A percentile compares a stretch with the other conserved stretches of the same genome.
These are phyloP conservation scores for Rhodotorula kratochvilovae DNA, from an alignment of 768 basidiomycete species.

Conservation along the genomic window DNA sequence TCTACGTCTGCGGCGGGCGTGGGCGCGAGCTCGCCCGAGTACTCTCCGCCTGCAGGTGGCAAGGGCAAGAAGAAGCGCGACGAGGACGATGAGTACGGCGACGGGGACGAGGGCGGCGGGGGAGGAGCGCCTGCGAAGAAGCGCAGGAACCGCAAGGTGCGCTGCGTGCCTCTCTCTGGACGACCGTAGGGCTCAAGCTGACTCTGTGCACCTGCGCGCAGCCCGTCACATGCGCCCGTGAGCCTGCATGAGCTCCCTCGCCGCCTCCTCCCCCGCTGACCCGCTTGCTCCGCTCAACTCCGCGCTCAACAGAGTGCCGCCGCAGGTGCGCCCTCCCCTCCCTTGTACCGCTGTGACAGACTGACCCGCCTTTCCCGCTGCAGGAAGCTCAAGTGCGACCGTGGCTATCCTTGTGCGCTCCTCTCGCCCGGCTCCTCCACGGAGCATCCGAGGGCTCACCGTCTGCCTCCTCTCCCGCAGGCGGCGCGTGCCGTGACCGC, in stretches of 20 bases:
- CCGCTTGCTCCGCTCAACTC: background rate
- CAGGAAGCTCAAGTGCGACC: constrained; percentile 33
- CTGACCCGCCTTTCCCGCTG: background rate
- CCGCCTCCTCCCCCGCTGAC: background rate
- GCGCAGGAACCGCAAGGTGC: constrained; percentile 12
- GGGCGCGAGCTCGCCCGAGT: background rate
- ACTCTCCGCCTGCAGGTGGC: background rate
- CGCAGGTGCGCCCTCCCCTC: background rate
- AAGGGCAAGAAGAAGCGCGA: constrained; percentile 7
- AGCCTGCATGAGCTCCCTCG: background rate
- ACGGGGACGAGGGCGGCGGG: background rate
- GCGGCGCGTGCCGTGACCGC: constrained; percentile 31
- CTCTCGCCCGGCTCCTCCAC: background rate
- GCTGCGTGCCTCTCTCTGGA: too few species aligned
- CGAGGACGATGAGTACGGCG: background rate
- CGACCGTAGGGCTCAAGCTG: background rate
- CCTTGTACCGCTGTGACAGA: too few species aligned
- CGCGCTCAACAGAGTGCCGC: constrained; percentile 2
- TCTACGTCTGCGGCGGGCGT: background rate
- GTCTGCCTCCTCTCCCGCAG: background rate
- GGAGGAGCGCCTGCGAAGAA: background rate
- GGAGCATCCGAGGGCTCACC: too few species aligned
- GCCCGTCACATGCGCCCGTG: constrained; percentile 32
- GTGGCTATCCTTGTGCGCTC: constrained; percentile 27
- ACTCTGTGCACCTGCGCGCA: background rate